These are phyloP conservation scores for Alternaria viburni DNA, from an alignment of 2,329 filamentous ascomycete species.

Conservation along the genomic window DNA sequence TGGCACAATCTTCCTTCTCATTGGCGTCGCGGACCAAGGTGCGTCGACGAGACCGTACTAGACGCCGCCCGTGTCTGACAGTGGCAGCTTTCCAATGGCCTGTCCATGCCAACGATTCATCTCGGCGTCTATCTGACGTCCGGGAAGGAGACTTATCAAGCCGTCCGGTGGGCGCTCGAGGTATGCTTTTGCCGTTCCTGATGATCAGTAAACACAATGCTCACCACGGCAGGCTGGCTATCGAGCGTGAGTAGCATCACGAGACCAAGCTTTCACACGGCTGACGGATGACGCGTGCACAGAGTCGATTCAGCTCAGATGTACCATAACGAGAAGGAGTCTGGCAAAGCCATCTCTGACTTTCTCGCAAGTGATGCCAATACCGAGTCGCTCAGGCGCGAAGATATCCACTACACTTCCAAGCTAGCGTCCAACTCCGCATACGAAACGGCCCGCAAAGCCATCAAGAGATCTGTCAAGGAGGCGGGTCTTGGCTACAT, in stretches of 20 bases:
- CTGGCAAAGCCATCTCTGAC: conserved; percentile 68
- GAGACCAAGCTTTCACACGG: conserved; percentile 18
- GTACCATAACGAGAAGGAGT: conserved; percentile 75
- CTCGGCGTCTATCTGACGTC: conserved; percentile 76
- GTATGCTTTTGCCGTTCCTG: conserved; percentile 46
- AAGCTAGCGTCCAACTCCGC: conserved; percentile 73
- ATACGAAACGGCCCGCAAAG: conserved; percentile 71
- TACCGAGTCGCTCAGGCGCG: conserved; percentile 61
- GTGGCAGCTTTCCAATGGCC: conserved; percentile 61
- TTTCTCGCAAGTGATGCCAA: conserved; percentile 61
- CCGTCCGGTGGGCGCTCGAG: conserved; percentile 65
- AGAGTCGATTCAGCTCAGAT: conserved; percentile 67
- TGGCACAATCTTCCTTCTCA: conserved; percentile 47
- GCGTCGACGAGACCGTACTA: conserved; percentile 7
- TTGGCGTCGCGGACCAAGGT: conserved; percentile 54
- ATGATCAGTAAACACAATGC: conserved; percentile 12
- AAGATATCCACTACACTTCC: conserved; percentile 79
- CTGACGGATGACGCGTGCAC: conserved; percentile 26
- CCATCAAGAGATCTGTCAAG: conserved; percentile 70
- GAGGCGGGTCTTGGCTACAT: conserved; percentile 74
- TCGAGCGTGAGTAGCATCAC: conserved; percentile 47
- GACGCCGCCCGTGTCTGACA: conserved; percentile 24
- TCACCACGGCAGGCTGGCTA: conserved; percentile 52
- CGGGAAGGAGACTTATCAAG: conserved; percentile 63
- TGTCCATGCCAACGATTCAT: conserved; percentile 73